A percentile compares a stretch with the other conserved stretches of the same genome.
Evolutionary conservation across 2,329 filamentous ascomycete genomes (phyloP).

Genomic region (Didymella glomerata): DNA sequence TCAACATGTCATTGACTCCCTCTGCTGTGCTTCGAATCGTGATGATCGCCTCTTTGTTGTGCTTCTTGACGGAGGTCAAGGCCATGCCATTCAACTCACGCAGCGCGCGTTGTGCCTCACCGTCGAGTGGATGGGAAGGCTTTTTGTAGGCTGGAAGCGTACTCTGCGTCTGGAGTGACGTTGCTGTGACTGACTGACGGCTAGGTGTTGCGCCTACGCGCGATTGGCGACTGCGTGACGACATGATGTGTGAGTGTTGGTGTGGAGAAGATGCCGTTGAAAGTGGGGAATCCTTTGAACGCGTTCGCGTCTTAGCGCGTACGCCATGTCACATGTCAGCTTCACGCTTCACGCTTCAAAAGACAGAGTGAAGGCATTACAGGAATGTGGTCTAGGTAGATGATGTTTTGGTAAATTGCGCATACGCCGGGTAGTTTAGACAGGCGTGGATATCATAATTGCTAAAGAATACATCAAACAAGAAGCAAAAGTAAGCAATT

Average conservation of each 20-base stretch:
- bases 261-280: background rate
- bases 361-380: background rate
- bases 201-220: conserved; percentile 28
- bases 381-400: background rate
- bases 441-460: conserved; percentile 29
- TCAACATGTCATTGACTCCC: conserved; percentile 65
- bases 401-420: conserved; percentile 6
- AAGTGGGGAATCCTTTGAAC: conserved; percentile 4
- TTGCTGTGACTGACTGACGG: conserved; percentile 24
- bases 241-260: conserved; percentile 25
- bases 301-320: conserved; percentile 17
- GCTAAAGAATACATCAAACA: conserved; percentile 20
- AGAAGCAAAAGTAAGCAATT: conserved; percentile 1
- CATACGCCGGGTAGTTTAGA: conserved; percentile 1
- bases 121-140: conserved; percentile 61
- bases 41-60: conserved; percentile 57
- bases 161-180: conserved; percentile 25
- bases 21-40: conserved; percentile 60
- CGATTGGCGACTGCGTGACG: conserved; percentile 33
- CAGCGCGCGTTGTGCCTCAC: conserved; percentile 57
- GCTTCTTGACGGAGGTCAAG: conserved; percentile 57
- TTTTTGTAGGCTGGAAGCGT: conserved; percentile 62
- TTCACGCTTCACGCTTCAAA: background rate
- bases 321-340: conserved; percentile 28
- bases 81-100: conserved; percentile 55